Percentiles rank a stretch among this genome's conserved stretches.
These are phyloP conservation scores for Tylopilus subfusipes DNA, from an alignment of 768 basidiomycete species.

Conservation along the genomic window DNA sequence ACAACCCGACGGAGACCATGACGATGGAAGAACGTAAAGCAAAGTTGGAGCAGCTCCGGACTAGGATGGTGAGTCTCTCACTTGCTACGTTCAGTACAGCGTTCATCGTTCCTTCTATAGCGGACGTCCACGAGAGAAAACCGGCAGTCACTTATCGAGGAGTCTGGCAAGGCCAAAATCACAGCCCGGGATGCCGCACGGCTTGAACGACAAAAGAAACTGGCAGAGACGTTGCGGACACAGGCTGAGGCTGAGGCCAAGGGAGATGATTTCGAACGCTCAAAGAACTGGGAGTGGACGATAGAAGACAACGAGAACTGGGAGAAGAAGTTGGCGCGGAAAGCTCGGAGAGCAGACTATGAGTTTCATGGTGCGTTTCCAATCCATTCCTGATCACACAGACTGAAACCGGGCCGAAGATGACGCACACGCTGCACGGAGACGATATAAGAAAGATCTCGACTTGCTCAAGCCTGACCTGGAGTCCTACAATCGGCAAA, in stretches of 20 bases:
- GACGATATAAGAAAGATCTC: slow-evolving; percentile 89
- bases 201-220: slow-evolving; percentile 83
- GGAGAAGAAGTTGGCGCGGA: slow-evolving; percentile 62
- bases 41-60: slow-evolving; percentile 72
- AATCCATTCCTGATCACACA: neutral
- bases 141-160: slow-evolving; percentile 79
- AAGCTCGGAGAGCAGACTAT: slow-evolving; percentile 80
- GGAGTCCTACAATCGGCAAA: slow-evolving; percentile 82
- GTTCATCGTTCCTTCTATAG: slow-evolving; percentile 36
- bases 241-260: slow-evolving; percentile 87
- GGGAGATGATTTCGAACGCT: slow-evolving; percentile 94
- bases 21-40: slow-evolving; percentile 72
- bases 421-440: slow-evolving; percentile 83
- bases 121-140: slow-evolving; percentile 78
- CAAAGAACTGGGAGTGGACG: slow-evolving; percentile 84
- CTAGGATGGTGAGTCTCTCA: slow-evolving; percentile 62
- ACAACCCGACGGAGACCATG: slow-evolving; percentile 20
- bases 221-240: slow-evolving; percentile 79
- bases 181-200: slow-evolving; percentile 78
- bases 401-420: slow-evolving; percentile 45
- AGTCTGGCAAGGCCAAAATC: slow-evolving; percentile 73
- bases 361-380: slow-evolving; percentile 78
- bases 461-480: slow-evolving; percentile 87
- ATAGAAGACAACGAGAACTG: slow-evolving; percentile 31
- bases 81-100: neutral